Evolutionary conservation across 257 asterid species (phyloP), one percentile per base, ranked within the genome.

Genomic region (Primulina tabacum): DNA sequence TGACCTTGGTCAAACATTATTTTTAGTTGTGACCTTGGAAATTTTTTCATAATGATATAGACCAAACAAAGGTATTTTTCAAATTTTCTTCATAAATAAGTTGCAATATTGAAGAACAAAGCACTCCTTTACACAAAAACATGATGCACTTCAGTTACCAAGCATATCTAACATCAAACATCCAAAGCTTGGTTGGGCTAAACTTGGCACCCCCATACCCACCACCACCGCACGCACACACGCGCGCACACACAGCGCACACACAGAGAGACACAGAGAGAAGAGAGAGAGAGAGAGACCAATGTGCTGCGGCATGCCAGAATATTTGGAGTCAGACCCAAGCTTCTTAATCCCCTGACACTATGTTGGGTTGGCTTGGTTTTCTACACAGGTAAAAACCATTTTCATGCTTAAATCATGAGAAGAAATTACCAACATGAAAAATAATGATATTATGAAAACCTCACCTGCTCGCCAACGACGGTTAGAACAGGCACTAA

Each of bases 281-380:
- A 68, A 28, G 76, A 11, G 73, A 37, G 17, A 68, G 69, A 73
- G 81, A 62, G 75, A 64, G 60, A 82, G 71, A 89, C 97, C 90
- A 11, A 74, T 68, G 95, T 88, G 87, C 96, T 89, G 77, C 98
- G 97, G 81, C 98, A 92, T 40, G 96, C 98, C 78, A 92, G 81
- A 79, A 92, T 82, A 83, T 90, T 68, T 62, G 98, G 97, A 37
- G 85, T 73, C 69, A 92, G 83, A 64, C 98, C 98, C 87, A 85
- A 80, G 84, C 91, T 87, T 82, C 98, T 81, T 65, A 92, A 82
- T 72, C 91, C 96, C 81, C 96, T 85, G 66, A 92, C 98, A 77
- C 97, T 90, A 75, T 92, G 98, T 80, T 92, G 98, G 55, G 98
- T 92, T 65, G 98, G 98, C 81, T 92, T 92, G 73, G 98, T 92